Conservation (phyloP, 73 alveolate species). For the Tetrahymena borealis region DNA sequence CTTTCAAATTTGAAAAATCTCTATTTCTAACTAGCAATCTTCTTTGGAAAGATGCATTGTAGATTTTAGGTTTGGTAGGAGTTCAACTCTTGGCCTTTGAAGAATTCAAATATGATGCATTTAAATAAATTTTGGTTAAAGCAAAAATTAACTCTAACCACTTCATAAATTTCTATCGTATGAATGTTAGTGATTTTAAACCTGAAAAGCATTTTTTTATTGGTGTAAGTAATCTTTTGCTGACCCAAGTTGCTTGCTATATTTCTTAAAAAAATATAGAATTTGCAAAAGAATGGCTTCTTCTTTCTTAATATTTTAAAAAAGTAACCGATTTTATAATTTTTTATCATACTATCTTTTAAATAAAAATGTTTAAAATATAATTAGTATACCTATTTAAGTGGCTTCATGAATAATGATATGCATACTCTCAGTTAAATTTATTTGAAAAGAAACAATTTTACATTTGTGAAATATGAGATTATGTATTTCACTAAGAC, state of each 20-base stretch:
- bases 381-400: not conserved
- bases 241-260: not conserved
- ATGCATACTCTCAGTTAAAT: not conserved
- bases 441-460: not conserved
- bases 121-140: not conserved
- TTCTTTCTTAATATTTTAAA: not conserved
- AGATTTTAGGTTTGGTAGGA: not conserved
- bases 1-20: not conserved
- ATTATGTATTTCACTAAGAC: not conserved
- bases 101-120: not conserved
- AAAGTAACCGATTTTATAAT: not conserved
- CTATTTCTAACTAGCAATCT: not conserved
- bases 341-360: not conserved
- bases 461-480: not conserved
- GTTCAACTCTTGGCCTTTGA: not conserved
- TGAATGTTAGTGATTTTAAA: not conserved
- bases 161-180: not conserved
- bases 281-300: not conserved
- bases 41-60: not conserved
- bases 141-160: not conserved
- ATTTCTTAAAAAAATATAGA: not conserved
- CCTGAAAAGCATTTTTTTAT: not conserved
- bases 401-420: not conserved
- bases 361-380: not conserved
- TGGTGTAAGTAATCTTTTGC: not conserved